phyloP scores from a whole-genome alignment of 805 yeast species.

The Myxozyma geophila region DNA sequence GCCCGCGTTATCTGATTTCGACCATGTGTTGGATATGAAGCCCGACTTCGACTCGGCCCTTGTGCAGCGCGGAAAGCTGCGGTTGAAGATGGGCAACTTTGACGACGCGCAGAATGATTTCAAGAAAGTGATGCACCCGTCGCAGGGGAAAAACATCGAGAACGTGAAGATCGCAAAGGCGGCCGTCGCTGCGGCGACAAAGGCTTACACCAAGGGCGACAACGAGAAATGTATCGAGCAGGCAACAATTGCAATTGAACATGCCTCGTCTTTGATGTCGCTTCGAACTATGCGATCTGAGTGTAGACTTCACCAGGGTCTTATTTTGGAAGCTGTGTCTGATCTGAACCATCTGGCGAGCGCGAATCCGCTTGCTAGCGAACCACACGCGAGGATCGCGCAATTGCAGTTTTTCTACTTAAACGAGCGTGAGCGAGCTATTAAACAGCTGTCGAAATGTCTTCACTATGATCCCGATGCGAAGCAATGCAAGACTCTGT shows the following conservation, averaged over 20 bases:
- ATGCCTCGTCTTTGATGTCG: slow-evolving; percentile 40
- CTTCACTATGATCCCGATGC: slow-evolving; percentile 78
- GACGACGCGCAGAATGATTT: slow-evolving; percentile 34
- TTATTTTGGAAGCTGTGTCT: slow-evolving; percentile 43
- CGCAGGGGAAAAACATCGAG: slow-evolving; percentile 33
- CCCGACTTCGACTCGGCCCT: slow-evolving; percentile 47
- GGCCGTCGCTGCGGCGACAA: slow-evolving; percentile 30
- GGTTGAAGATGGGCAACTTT: slow-evolving; percentile 44
- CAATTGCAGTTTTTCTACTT: slow-evolving; percentile 56
- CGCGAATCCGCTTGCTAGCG: slow-evolving; percentile 39
- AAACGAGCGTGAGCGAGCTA: slow-evolving; percentile 57
- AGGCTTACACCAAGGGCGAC: slow-evolving; percentile 27
- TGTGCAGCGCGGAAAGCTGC: slow-evolving; percentile 43
- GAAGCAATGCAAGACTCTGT: slow-evolving; percentile 55
- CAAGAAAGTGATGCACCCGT: slow-evolving; percentile 37
- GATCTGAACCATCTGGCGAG: slow-evolving; percentile 44
- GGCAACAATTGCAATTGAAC: slow-evolving; percentile 40
- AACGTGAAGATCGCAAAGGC: slow-evolving; percentile 29
- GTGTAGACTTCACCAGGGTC: slow-evolving; percentile 44
- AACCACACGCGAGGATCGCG: slow-evolving; percentile 42
- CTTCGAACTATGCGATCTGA: slow-evolving; percentile 43
- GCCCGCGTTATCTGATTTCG: slow-evolving; percentile 47
- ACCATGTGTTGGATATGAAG: slow-evolving; percentile 43
- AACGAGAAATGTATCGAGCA: slow-evolving; percentile 39
- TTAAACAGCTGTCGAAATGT: slow-evolving; percentile 64